These are phyloP conservation scores for Trichoderma oligosporum DNA, from an alignment of 2,329 filamentous ascomycete species.

Conservation along the genomic window DNA sequence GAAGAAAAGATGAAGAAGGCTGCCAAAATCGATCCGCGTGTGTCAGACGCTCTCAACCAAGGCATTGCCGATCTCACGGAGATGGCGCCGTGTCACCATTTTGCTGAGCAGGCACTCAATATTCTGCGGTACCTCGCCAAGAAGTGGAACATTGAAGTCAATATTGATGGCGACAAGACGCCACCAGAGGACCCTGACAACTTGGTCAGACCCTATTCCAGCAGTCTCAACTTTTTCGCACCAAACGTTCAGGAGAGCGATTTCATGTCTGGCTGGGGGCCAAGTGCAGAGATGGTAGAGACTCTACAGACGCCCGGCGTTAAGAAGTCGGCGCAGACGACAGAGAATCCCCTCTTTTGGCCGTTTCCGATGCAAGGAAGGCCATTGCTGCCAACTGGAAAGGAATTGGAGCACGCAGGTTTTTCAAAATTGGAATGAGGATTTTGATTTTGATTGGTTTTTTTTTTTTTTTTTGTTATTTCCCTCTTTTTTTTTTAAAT, in stretches of 20 bases:
- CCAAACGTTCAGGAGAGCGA: slow-evolving; percentile 48
- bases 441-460: neutral
- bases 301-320: slow-evolving; percentile 20
- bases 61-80: slow-evolving; percentile 56
- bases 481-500: neutral
- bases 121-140: slow-evolving; percentile 56
- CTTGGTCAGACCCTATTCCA: slow-evolving; percentile 45
- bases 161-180: slow-evolving; percentile 36
- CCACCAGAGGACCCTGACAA: slow-evolving; percentile 38
- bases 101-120: slow-evolving; percentile 57
- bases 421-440: slow-evolving; percentile 41
- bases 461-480: neutral
- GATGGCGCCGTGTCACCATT: slow-evolving; percentile 59
- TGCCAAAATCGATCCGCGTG: slow-evolving; percentile 37
- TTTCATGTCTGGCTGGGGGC: slow-evolving; percentile 47
- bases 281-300: slow-evolving; percentile 20
- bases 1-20: slow-evolving; percentile 33
- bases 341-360: slow-evolving; percentile 57
- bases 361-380: slow-evolving; percentile 58
- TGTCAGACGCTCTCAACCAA: slow-evolving; percentile 46
- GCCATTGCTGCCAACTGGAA: slow-evolving; percentile 48
- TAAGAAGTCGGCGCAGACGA: slow-evolving; percentile 33
- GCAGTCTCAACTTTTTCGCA: slow-evolving; percentile 55
- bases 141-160: slow-evolving; percentile 56
- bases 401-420: slow-evolving; percentile 48